These are phyloP conservation scores for Silybum marianum DNA, from an alignment of 129 eudicot genomes.

Conservation along the genomic window DNA sequence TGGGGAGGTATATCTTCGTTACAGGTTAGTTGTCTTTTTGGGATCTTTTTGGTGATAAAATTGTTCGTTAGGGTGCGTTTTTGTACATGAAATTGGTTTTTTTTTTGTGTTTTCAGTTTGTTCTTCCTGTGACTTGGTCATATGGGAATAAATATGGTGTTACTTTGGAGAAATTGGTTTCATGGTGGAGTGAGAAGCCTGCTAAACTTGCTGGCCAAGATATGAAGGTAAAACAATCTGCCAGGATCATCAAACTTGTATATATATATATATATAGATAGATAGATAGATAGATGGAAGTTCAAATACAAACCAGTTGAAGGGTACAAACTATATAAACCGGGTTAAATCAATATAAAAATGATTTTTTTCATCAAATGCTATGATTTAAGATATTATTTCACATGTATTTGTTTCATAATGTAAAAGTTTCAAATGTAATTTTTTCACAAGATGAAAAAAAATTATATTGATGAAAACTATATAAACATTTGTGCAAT, in stretches of 20 bases:
- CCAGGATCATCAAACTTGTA: background rate
- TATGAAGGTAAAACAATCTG: constrained; percentile 40
- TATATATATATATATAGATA: too few relatives aligned
- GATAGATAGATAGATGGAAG: too few relatives aligned
- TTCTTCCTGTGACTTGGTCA: constrained; percentile 96
- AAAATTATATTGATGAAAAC: too few relatives aligned
- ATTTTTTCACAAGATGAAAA: too few relatives aligned
- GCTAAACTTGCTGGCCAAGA: constrained; percentile 88
- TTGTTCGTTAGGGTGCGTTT: background rate
- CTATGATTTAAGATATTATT: too few relatives aligned
- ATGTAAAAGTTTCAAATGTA: too few relatives aligned
- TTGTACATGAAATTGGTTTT: background rate
- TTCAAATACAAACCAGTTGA: too few relatives aligned
- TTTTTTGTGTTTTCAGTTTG: constrained; percentile 53
- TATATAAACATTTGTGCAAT: too few relatives aligned
- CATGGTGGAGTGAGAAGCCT: constrained; percentile 99
- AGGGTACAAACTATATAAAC: too few relatives aligned
- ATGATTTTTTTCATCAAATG: too few relatives aligned
- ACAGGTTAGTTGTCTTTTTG: constrained; percentile 56
- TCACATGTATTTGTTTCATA: too few relatives aligned
- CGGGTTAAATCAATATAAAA: too few relatives aligned
- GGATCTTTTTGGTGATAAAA: background rate
- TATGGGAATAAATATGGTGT: constrained; percentile 78
- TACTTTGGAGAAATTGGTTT: constrained; percentile 71
- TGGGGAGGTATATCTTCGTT: constrained; percentile 99